These are phyloP conservation scores for Entrophospora sp. DNA, from an alignment of 192 early-diverging fungal genomes.

Conservation along the genomic window DNA sequence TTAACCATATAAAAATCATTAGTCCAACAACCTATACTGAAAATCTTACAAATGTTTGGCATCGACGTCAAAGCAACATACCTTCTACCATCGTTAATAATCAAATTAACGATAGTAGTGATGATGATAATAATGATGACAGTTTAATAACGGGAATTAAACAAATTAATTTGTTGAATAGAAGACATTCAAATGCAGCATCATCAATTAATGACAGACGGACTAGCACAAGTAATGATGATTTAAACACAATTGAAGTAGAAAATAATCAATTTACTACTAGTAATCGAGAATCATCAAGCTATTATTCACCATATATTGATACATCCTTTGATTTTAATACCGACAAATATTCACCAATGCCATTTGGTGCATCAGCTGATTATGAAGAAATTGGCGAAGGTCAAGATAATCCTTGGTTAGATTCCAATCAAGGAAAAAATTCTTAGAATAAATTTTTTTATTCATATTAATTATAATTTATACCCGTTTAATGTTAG, in stretches of 20 bases:
- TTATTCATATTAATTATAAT: too few relatives aligned
- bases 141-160: neutral
- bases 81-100: neutral
- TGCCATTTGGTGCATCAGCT: neutral
- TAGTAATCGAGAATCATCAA: too few relatives aligned
- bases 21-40: neutral
- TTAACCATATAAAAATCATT: neutral
- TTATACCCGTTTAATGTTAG: too few relatives aligned
- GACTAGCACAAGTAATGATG: neutral
- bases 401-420: slow-evolving; percentile 29
- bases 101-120: neutral
- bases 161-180: neutral
- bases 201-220: neutral
- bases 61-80: neutral
- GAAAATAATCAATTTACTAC: neutral
- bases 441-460: too few relatives aligned
- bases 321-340: too few relatives aligned
- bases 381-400: slow-evolving; percentile 41
- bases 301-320: too few relatives aligned
- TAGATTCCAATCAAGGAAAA: too few relatives aligned
- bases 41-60: neutral
- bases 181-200: slow-evolving; percentile 1
- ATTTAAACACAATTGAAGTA: neutral
- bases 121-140: neutral
- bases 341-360: neutral